Conservation (phyloP, 2,329 filamentous ascomycete genomes). For the Aspergillus hortae region DNA sequence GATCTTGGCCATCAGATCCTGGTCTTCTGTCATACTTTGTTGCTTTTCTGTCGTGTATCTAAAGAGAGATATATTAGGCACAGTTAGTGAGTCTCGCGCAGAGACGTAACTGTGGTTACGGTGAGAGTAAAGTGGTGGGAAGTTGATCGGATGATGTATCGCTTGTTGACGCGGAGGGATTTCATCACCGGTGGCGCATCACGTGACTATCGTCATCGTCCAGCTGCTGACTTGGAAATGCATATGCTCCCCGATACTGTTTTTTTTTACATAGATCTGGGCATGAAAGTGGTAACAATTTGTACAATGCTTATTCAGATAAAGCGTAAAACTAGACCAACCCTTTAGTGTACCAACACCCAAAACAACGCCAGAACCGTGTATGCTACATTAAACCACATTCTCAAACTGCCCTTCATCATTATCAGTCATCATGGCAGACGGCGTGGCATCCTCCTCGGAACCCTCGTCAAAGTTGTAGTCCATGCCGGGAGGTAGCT, state of each 20-base stretch:
- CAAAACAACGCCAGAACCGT: constrained; percentile 19
- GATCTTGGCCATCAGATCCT: constrained; percentile 55
- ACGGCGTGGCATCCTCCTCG: constrained; percentile 44
- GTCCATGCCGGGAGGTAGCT: constrained; percentile 45
- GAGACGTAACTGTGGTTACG: not conserved
- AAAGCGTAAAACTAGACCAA: no score
- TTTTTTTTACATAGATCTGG: no score
- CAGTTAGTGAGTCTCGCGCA: constrained; percentile 5
- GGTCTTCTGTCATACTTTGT: constrained; percentile 49
- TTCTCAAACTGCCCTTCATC: constrained; percentile 78
- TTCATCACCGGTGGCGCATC: not conserved
- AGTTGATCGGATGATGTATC: not conserved
- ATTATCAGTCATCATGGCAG: constrained; percentile 55
- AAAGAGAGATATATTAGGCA: constrained; percentile 1
- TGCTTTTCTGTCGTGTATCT: constrained; percentile 18
- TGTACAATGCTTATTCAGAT: no score
- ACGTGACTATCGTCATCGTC: not conserved
- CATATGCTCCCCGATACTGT: no score
- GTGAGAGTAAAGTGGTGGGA: constrained; percentile 1
- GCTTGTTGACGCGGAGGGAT: not conserved
- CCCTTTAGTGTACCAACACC: constrained; percentile 9
- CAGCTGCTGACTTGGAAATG: no score
- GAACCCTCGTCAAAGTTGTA: constrained; percentile 50
- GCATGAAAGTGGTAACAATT: no score
- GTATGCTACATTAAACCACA: constrained; percentile 48